Evolutionary conservation across 805 yeast species (phyloP).

Genomic region (Wickerhamomyces silvicola): DNA sequence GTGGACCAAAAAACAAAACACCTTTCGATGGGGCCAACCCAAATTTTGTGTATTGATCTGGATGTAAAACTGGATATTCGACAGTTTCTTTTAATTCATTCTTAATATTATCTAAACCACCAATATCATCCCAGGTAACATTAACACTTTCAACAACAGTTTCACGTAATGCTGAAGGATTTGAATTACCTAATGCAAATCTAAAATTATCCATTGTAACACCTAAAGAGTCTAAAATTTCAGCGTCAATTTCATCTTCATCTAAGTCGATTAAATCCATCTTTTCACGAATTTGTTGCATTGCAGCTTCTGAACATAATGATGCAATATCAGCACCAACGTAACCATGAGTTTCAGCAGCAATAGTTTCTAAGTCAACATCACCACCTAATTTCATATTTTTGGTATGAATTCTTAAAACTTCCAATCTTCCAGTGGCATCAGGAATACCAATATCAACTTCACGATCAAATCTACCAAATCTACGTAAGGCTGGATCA

Average conservation of each 20-base stretch:
- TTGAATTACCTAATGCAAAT: constrained; percentile 95
- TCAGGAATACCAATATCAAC: constrained; percentile 94
- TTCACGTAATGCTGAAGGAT: constrained; percentile 98
- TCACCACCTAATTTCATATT: constrained; percentile 95
- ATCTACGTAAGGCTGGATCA: constrained; percentile 78
- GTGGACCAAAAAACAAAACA: constrained; percentile 98
- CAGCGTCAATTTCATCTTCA: constrained; percentile 96
- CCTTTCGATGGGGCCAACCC: constrained; percentile 98
- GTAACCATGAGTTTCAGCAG: constrained; percentile 97
- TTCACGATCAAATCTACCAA: constrained; percentile 87
- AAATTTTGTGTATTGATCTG: constrained; percentile 97
- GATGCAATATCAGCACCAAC: constrained; percentile 99
- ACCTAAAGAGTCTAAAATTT: constrained; percentile 89
- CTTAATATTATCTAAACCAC: constrained; percentile 95
- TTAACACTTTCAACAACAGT: constrained; percentile 98
- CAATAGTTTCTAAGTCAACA: constrained; percentile 92
- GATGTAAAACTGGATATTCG: constrained; percentile 97
- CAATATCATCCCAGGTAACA: constrained; percentile 99
- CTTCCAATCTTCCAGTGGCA: constrained; percentile 97
- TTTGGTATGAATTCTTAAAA: constrained; percentile 94
- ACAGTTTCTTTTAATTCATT: constrained; percentile 97
- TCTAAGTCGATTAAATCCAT: constrained; percentile 96
- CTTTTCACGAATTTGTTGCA: constrained; percentile 99
- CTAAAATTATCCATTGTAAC: constrained; percentile 99
- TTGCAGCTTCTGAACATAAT: constrained; percentile 99